Base-by-base conservation (phyloP, 2,329 filamentous ascomycete species). In the Colletotrichum sp. region DNA sequence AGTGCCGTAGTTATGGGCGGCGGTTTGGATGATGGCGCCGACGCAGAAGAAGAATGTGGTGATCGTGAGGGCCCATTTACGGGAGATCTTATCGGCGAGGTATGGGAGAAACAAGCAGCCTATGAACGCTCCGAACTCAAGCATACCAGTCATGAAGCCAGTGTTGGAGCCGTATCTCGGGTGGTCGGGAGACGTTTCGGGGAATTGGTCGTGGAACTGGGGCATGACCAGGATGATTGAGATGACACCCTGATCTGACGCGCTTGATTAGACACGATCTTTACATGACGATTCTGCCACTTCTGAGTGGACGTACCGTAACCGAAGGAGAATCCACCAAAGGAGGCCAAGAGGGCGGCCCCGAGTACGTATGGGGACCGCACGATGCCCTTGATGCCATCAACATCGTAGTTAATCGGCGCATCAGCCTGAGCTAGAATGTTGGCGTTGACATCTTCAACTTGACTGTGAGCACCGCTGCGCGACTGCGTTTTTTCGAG, bases 181-280 rank as follows among this genome's bases (percentile, higher is more conserved):
- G 25, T 61, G 36, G 4, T 39, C 52, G 11, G 70, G 77, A 0
- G 80, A 82, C 7, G 80, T 81, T 7, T 81, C 81, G 19, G 85
- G 83, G 77, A 85, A 87, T 2, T 78, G 78, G 1, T 81, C 70
- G 28, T 86, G 82, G 75, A 89, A 89, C 66, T 88, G 85, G 0
- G 82, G 79, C 85, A 88, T 88, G 19, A 86, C 83, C 12, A 87
- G 82, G 75, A 88, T 87, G 61, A 88, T 81, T 5, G 81, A 84
- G 66, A 86, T 85, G 30, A 85, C 80, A 68, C 82, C 79, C 71
- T 84, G 78, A 60, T 85, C 86, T 68, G 19, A 28, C 22, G 61
- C 27, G 6, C 32, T 32, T n/a, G 60, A 39, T 39, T 5, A 69
- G 55, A 25, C 0, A 55, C 3, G 13, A 67, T 19, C 16, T 16